Evolutionary conservation across 2,329 filamentous ascomycete genomes (phyloP).

Genomic region (Thielaviopsis punctulata): DNA sequence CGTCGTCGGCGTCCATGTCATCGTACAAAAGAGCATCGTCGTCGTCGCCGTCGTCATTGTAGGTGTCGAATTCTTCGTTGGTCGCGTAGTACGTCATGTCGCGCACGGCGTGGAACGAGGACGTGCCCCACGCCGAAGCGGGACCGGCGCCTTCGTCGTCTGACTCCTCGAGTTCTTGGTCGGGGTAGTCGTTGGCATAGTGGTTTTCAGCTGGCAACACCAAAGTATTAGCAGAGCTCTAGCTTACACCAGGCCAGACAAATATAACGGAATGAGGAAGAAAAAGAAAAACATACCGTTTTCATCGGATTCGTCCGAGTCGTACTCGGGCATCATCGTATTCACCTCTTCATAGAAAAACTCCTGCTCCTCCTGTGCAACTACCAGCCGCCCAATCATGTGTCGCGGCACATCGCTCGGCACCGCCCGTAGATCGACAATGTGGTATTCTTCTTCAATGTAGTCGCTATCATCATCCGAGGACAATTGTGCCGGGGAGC

Average conservation of each 20-base stretch:
- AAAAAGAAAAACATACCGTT: constrained; percentile 30
- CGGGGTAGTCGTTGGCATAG: constrained; percentile 64
- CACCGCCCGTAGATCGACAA: constrained; percentile 36
- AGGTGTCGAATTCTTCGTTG: constrained; percentile 31
- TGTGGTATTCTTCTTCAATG: constrained; percentile 47
- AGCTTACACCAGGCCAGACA: too few relatives aligned
- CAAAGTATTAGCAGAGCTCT: too few relatives aligned
- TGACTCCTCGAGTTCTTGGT: constrained; percentile 60
- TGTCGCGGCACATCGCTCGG: constrained; percentile 28
- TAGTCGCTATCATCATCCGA: constrained; percentile 36
- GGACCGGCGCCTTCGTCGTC: constrained; percentile 17
- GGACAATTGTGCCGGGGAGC: constrained; percentile 6
- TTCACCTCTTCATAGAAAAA: constrained; percentile 31
- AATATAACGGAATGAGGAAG: not conserved
- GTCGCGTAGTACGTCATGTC: constrained; percentile 15
- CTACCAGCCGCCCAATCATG: constrained; percentile 37
- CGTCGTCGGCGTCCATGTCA: constrained; percentile 20
- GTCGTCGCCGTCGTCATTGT: constrained; percentile 40
- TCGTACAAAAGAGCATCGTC: constrained; percentile 24
- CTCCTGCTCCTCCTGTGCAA: constrained; percentile 39
- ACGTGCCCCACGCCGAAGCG: constrained; percentile 30
- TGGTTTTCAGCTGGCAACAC: constrained; percentile 49
- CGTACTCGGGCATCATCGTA: constrained; percentile 20
- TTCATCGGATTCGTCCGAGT: constrained; percentile 46
- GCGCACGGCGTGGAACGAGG: not conserved